Conservation (phyloP, 306 rosid species). For the Cercis canadensis region DNA sequence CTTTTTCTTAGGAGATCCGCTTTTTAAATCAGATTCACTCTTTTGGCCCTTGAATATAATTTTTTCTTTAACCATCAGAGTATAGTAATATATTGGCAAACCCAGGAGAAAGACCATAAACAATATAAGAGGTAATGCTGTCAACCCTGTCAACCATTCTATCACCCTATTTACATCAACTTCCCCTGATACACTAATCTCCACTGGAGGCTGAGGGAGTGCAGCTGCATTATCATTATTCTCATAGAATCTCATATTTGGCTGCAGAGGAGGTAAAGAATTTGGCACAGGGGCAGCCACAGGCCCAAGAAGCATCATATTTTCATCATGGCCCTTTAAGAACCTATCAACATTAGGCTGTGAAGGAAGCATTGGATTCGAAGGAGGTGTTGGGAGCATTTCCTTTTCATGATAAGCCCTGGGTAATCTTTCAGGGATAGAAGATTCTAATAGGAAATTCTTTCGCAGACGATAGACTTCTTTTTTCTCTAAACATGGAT, state of each 20-base stretch:
- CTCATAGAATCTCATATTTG: slow-evolving; percentile 22
- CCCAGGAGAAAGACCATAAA: slow-evolving; percentile 38
- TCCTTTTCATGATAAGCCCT: slow-evolving; percentile 22
- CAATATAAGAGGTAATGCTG: slow-evolving; percentile 32
- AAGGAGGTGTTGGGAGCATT: slow-evolving; percentile 39
- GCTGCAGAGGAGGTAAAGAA: slow-evolving; percentile 30
- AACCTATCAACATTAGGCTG: slow-evolving; percentile 31
- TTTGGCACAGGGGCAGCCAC: slow-evolving; percentile 12
- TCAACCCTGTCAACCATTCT: slow-evolving; percentile 43
- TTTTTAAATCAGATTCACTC: slow-evolving; percentile 44
- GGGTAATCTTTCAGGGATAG: slow-evolving; percentile 37
- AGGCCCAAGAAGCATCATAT: slow-evolving; percentile 34
- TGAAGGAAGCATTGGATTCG: slow-evolving; percentile 45
- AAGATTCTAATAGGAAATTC: slow-evolving; percentile 45
- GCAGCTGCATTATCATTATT: slow-evolving; percentile 32
- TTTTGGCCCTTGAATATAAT: slow-evolving; percentile 32
- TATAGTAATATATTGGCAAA: slow-evolving; percentile 31
- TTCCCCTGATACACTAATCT: slow-evolving; percentile 32
- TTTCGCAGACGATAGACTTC: slow-evolving; percentile 51
- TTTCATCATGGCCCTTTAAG: slow-evolving; percentile 30
- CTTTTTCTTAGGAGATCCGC: slow-evolving; percentile 56
- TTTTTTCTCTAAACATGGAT: slow-evolving; percentile 64
- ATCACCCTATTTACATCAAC: slow-evolving; percentile 28
- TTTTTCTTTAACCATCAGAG: slow-evolving; percentile 34
- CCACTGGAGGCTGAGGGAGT: slow-evolving; percentile 34